Evolutionary conservation across 2,329 filamentous ascomycete species (phyloP).

Genomic region (Botryotinia calthae): DNA sequence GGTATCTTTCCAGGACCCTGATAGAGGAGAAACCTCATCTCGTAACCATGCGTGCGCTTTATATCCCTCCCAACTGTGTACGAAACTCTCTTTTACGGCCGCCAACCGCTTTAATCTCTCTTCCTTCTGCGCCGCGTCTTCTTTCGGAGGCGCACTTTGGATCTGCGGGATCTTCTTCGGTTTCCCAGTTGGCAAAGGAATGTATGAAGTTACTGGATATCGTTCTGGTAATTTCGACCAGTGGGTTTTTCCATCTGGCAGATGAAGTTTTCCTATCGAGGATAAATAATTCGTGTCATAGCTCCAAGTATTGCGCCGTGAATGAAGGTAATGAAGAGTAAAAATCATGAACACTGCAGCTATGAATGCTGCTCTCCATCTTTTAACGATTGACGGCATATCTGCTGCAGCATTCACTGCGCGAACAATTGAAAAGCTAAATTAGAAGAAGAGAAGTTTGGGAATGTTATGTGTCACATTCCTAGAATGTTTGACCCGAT

Average conservation of each 20-base stretch:
- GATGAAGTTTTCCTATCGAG: constrained; percentile 32
- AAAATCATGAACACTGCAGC: constrained; percentile 28
- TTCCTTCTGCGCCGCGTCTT: constrained; percentile 29
- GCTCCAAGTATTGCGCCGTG: constrained; percentile 27
- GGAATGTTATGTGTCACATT: constrained; percentile 11
- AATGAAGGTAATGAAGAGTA: constrained; percentile 33
- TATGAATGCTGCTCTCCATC: constrained; percentile 32
- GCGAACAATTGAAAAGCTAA: background rate
- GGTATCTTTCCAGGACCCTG: constrained; percentile 66
- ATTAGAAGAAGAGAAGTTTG: background rate
- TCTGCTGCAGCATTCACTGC: background rate
- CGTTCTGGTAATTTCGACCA: constrained; percentile 35
- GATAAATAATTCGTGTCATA: constrained; percentile 25
- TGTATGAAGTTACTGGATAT: constrained; percentile 33
- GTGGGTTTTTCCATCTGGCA: constrained; percentile 57
- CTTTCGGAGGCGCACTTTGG: constrained; percentile 30
- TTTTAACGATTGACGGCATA: constrained; percentile 31
- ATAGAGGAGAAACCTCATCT: constrained; percentile 78
- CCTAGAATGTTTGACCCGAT: background rate
- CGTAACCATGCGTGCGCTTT: constrained; percentile 76
- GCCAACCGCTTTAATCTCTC: constrained; percentile 30
- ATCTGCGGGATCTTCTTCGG: constrained; percentile 34
- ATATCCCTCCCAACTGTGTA: constrained; percentile 73
- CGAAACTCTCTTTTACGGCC: constrained; percentile 36
- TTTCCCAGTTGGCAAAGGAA: constrained; percentile 33